Evolutionary conservation across 768 basidiomycete species (phyloP).

Genomic region (Hericium erinaceus): DNA sequence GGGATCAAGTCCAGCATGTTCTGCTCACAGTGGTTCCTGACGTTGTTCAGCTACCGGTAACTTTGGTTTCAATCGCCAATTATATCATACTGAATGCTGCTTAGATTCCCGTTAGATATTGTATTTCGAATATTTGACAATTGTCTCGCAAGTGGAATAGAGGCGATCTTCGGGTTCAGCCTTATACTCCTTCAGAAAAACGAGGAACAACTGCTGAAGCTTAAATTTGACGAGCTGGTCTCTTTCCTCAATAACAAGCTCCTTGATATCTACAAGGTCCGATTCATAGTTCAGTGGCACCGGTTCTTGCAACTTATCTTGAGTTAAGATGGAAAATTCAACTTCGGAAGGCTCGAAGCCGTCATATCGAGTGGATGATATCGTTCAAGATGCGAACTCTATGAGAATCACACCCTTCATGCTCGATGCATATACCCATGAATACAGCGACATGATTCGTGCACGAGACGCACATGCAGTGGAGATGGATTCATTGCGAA

Average conservation of each 20-base stretch:
- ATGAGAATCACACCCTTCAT: slow-evolving; percentile 91
- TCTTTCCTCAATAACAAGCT: slow-evolving; percentile 72
- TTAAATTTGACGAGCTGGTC: slow-evolving; percentile 91
- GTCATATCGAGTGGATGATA: slow-evolving; percentile 65
- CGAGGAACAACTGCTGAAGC: slow-evolving; percentile 62
- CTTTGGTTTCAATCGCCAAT: slow-evolving; percentile 10
- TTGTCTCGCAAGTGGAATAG: slow-evolving; percentile 92
- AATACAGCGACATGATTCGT: slow-evolving; percentile 76
- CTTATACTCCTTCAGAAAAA: slow-evolving; percentile 81
- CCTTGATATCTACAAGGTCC: slow-evolving; percentile 73
- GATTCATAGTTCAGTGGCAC: background rate
- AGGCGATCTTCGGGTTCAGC: slow-evolving; percentile 94
- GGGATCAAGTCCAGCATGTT: slow-evolving; percentile 98
- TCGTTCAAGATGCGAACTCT: slow-evolving; percentile 80
- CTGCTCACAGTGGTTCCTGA: slow-evolving; percentile 98
- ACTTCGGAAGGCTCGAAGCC: slow-evolving; percentile 1
- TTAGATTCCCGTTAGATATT: slow-evolving; percentile 85
- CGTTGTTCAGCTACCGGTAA: slow-evolving; percentile 90
- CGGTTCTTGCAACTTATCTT: background rate
- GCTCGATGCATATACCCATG: slow-evolving; percentile 83
- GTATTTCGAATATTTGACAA: slow-evolving; percentile 97
- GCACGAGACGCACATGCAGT: slow-evolving; percentile 73
- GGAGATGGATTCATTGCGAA: slow-evolving; percentile 78
- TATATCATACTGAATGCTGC: background rate
- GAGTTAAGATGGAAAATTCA: background rate